Evolutionary conservation across 345 rosid genomes (phyloP).

Genomic region (Eutrema japonicum): DNA sequence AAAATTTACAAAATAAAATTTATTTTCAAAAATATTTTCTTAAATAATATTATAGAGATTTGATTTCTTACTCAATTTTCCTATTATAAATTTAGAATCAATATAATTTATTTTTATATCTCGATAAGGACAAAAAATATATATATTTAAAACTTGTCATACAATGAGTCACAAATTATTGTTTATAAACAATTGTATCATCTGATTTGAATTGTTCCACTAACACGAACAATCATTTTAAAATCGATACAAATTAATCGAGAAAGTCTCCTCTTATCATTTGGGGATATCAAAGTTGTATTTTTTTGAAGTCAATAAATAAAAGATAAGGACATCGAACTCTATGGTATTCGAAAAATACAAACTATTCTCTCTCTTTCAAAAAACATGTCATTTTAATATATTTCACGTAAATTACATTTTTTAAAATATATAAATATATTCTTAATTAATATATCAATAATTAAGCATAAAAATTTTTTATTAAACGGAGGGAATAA

Average conservation of each 20-base stretch:
- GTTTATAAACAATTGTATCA: background rate
- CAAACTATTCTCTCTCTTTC: too few species aligned
- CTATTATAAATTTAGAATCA: too few species aligned
- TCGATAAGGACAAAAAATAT: background rate
- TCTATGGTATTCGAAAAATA: conserved; percentile 3
- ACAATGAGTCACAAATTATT: conserved; percentile 14
- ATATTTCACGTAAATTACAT: too few species aligned
- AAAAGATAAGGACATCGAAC: conserved; percentile 27
- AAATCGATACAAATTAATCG: background rate
- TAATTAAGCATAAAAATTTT: too few species aligned
- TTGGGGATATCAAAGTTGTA: background rate
- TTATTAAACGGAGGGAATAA: too few species aligned
- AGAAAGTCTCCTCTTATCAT: conserved; percentile 37
- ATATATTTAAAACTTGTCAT: background rate
- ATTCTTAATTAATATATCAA: too few species aligned
- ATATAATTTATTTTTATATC: background rate
- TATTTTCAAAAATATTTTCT: too few species aligned
- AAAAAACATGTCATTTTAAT: too few species aligned
- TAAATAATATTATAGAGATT: too few species aligned
- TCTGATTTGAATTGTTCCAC: conserved; percentile 28
- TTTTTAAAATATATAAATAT: too few species aligned
- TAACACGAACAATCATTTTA: background rate
- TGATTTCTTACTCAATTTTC: too few species aligned
- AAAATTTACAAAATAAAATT: too few species aligned
- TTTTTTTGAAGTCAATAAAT: conserved; percentile 15